Evolutionary conservation across 345 rosid genomes (phyloP).

Genomic region (Kernera saxatilis): DNA sequence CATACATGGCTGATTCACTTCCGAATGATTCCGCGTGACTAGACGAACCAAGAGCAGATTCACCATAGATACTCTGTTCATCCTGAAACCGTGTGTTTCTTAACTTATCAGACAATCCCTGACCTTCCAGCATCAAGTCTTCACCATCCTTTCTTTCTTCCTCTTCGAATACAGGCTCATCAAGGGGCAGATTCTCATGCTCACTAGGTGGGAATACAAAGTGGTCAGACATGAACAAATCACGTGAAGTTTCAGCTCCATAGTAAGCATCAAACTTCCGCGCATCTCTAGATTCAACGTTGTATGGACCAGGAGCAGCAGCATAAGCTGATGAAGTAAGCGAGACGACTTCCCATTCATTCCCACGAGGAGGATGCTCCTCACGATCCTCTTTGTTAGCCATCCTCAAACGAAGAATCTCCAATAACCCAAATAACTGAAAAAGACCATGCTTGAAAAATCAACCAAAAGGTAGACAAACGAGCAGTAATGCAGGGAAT

Average conservation of each 20-base stretch:
- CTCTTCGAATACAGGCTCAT: constrained; percentile 28
- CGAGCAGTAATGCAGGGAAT: not conserved
- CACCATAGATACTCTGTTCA: constrained; percentile 44
- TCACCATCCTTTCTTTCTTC: constrained; percentile 48
- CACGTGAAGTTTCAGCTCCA: constrained; percentile 53
- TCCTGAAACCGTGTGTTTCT: constrained; percentile 37
- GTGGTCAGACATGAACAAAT: constrained; percentile 73
- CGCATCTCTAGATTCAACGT: constrained; percentile 38
- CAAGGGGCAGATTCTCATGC: constrained; percentile 62
- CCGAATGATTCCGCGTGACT: constrained; percentile 34
- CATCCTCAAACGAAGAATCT: constrained; percentile 38
- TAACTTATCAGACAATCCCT: constrained; percentile 47
- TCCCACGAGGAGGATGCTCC: constrained; percentile 45
- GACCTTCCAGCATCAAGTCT: constrained; percentile 40
- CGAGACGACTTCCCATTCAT: constrained; percentile 94
- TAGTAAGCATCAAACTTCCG: constrained; percentile 28
- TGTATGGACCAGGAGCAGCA: constrained; percentile 76
- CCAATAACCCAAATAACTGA: not conserved
- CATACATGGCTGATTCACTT: constrained; percentile 39
- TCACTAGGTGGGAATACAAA: constrained; percentile 68
- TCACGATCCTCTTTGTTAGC: constrained; percentile 44
- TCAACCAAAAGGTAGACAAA: not conserved
- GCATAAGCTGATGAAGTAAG: constrained; percentile 92
- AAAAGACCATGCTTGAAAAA: not conserved
- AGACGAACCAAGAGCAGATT: constrained; percentile 30